Base-by-base conservation (phyloP, 179 eudicot species). In the Sideroxylon spinosum region DNA sequence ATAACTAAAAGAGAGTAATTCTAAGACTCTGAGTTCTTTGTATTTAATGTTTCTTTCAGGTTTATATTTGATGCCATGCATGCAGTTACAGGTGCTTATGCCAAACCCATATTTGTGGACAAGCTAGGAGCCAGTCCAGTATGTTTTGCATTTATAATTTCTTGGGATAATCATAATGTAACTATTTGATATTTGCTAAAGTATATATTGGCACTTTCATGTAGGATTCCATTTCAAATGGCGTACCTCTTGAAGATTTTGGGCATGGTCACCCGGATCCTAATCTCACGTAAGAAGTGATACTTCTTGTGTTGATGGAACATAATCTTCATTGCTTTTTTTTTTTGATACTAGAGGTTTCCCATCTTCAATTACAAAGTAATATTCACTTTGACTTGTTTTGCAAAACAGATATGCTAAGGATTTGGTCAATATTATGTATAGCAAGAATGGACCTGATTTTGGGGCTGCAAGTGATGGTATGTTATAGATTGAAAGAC, bases 391-490 rank as follows among this genome's bases (percentile, higher is more conserved):
- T 77, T 78, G 66, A 75, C 79, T 84, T 67, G 53, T 32, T 77
- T 50, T 68, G 46, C 73, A 77, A 52, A 60, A 87, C 85, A 94
- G 98, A 65, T 94, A 94, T 72, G 98, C 98, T 7, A 86, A 95
- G 86, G 99, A 95, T 76, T 84, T 95, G 86, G 98, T 95, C 23
- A 80, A 92, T 82, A 87, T 92, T 63, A 85, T 95, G 96, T 95
- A 85, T 77, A 86, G 86, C 19, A 88, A 87, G 60, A 86, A 89
- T 86, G 98, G 91, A 71, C 98, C 99, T 79, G 99, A 91, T 85
- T 88, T 95, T 83, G 99, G 99, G 74, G 99, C 99, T 82, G 99
- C 99, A 86, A 95, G 99, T 89, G 99, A 95, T 87, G 98, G 98
- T 95, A 89, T 60, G 85, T 62, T 23, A 23, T 26, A 44, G 5